Percentiles rank a stretch among this genome's conserved stretches.
Evolutionary conservation across 192 early-diverging fungal species (phyloP).

Genomic region (Podila epicladia): DNA sequence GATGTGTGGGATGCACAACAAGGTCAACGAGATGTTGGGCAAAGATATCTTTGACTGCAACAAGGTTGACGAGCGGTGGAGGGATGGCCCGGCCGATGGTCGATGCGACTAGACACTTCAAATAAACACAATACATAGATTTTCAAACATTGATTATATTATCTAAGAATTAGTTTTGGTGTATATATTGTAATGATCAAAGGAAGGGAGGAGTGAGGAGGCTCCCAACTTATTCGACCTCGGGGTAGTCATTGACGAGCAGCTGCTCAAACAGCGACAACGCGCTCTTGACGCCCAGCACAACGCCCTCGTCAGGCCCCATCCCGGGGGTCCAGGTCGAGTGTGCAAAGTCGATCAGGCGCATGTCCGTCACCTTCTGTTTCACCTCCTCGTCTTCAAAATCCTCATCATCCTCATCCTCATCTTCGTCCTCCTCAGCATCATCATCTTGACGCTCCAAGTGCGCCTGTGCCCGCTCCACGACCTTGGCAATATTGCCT

Average conservation of each 20-base stretch:
- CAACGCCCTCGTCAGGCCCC: conserved; percentile 74
- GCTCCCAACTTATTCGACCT: not conserved
- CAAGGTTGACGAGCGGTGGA: conserved; percentile 95
- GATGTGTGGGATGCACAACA: conserved; percentile 96
- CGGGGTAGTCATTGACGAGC: conserved; percentile 33
- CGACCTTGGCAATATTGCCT: conserved; percentile 29
- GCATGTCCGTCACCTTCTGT: conserved; percentile 69
- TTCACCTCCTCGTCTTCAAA: not conserved
- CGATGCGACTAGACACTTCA: conserved; percentile 62
- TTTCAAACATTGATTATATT: not conserved
- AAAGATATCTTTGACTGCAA: conserved; percentile 94
- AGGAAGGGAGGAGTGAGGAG: not conserved
- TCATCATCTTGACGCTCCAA: conserved; percentile 39
- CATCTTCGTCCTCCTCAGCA: conserved; percentile 5
- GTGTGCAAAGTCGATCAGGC: conserved; percentile 93
- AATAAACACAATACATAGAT: not conserved
- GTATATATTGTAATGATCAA: not conserved
- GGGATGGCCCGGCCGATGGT: conserved; percentile 79
- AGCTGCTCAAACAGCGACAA: conserved; percentile 63
- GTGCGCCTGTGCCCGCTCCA: conserved; percentile 35
- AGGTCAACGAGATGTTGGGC: conserved; percentile 89
- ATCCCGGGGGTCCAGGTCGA: conserved; percentile 70
- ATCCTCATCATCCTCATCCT: conserved; percentile 22
- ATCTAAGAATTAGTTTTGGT: not conserved
- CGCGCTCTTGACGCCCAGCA: conserved; percentile 72